Conservation (phyloP, 306 rosid species). For the Ochetophila trinervis region DNA sequence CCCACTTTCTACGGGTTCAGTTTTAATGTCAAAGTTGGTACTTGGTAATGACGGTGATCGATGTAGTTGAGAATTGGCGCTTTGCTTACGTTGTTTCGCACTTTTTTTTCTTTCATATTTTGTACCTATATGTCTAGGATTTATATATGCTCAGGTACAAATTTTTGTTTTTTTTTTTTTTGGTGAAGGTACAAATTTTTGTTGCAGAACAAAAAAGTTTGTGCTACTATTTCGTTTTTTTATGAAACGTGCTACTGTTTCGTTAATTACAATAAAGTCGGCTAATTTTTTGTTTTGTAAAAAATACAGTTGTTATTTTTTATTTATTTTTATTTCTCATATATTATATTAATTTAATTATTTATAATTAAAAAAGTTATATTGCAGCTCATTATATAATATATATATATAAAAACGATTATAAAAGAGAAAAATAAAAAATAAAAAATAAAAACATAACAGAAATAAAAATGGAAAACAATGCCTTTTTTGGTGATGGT, state of each 20-base stretch:
- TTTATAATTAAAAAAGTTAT: too few species aligned
- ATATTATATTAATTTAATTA: too few species aligned
- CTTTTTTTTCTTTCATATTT: background rate
- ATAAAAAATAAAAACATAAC: background rate
- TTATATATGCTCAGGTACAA: too few species aligned
- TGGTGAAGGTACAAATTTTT: too few species aligned
- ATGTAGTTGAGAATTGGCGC: constrained; percentile 27
- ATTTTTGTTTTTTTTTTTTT: too few species aligned
- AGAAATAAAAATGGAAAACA: background rate
- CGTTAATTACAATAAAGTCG: constrained; percentile 28
- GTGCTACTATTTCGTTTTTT: background rate
- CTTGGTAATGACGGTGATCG: background rate
- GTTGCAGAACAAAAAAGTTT: background rate
- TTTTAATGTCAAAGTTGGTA: background rate
- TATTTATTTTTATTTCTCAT: too few species aligned
- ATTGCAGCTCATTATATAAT: too few species aligned
- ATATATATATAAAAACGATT: too few species aligned
- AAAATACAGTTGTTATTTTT: background rate
- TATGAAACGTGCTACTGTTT: background rate
- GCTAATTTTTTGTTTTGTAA: constrained; percentile 1
- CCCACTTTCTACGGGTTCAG: background rate
- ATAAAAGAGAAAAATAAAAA: background rate
- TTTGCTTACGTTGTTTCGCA: constrained; percentile 32
- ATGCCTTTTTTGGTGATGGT: constrained; percentile 16
- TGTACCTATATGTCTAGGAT: too few species aligned